Percentiles rank a stretch among this genome's conserved stretches.
phyloP scores from a whole-genome alignment of 169 alveolate species.

The Eimeria sp. region DNA sequence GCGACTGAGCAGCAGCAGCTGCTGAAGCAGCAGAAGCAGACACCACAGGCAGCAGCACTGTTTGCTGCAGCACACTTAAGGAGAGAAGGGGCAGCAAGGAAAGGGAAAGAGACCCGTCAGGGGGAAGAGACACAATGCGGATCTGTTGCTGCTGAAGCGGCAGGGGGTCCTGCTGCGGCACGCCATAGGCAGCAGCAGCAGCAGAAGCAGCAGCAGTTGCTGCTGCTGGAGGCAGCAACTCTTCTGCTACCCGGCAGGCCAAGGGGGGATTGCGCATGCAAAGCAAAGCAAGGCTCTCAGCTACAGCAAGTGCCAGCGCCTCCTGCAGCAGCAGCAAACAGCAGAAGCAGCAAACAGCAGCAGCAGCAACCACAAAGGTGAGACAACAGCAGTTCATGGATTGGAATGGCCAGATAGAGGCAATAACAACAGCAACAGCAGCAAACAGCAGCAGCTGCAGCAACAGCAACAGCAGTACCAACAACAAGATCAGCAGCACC shows the following conservation, averaged over 20 bases:
- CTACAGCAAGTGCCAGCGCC: constrained; percentile 14
- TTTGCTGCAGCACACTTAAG: background rate
- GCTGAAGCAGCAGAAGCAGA: constrained; percentile 40
- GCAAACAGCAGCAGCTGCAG: constrained; percentile 21
- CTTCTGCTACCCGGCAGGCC: constrained; percentile 9
- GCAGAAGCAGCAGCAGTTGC: constrained; percentile 20
- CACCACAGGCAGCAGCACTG: constrained; percentile 53
- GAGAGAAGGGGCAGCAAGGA: constrained; percentile 51
- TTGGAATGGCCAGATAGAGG: background rate
- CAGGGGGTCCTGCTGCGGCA: background rate
- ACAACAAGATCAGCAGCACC: constrained; percentile 1
- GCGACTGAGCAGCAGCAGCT: constrained; percentile 6
- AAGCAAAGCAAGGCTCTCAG: background rate
- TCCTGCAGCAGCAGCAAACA: constrained; percentile 39
- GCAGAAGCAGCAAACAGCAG: constrained; percentile 49
- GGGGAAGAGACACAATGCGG: constrained; percentile 7
- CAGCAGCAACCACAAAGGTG: constrained; percentile 6
- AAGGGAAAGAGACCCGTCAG: constrained; percentile 40
- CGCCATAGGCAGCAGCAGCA: constrained; percentile 32
- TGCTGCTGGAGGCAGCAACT: constrained; percentile 43
- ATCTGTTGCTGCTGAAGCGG: constrained; percentile 33
- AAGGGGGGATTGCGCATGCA: constrained; percentile 1
- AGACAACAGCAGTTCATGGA: too few relatives aligned
- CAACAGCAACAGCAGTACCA: constrained; percentile 31
- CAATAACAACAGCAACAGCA: constrained; percentile 12